Conservation (phyloP, 768 basidiomycete genomes). For the Podaxis rugospora region DNA sequence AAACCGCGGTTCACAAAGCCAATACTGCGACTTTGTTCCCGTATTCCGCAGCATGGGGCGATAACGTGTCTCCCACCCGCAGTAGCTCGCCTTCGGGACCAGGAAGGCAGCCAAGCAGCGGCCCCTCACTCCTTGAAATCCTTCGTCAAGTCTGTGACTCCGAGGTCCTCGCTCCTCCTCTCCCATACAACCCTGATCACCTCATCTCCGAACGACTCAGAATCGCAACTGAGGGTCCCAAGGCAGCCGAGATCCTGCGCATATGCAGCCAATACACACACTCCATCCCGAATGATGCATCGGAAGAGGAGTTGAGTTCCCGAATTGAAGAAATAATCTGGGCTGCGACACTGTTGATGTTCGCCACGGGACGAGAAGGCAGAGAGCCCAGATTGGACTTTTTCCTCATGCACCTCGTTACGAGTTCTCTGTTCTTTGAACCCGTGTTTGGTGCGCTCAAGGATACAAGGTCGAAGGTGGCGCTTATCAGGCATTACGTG, state of each 20-base stretch:
- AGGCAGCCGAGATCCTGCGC: constrained; percentile 39
- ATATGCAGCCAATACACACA: constrained; percentile 33
- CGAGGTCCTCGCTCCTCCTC: constrained; percentile 39
- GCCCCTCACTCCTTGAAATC: constrained; percentile 42
- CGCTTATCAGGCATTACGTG: constrained; percentile 40
- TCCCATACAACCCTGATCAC: constrained; percentile 48
- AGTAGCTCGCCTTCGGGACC: constrained; percentile 14
- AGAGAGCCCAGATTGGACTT: constrained; percentile 49
- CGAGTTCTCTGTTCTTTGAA: constrained; percentile 45
- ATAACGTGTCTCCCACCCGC: neutral
- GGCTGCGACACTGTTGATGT: constrained; percentile 41
- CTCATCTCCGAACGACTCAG: constrained; percentile 31
- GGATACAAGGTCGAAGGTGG: constrained; percentile 33
- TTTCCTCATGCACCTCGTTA: constrained; percentile 59
- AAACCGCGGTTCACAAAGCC: constrained; percentile 38
- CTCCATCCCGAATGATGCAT: constrained; percentile 27
- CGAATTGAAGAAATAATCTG: constrained; percentile 50
- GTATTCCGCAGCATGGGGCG: constrained; percentile 11
- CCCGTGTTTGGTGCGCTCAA: constrained; percentile 31
- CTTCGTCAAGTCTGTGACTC: constrained; percentile 49
- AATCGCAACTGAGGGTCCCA: constrained; percentile 30
- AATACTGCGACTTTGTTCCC: constrained; percentile 28
- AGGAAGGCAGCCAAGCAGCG: constrained; percentile 13
- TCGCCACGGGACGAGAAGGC: constrained; percentile 40
- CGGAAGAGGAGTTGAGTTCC: constrained; percentile 29